Base-by-base conservation (phyloP, 108 stramenopile genomes). In the Discostella stelligeroides region DNA sequence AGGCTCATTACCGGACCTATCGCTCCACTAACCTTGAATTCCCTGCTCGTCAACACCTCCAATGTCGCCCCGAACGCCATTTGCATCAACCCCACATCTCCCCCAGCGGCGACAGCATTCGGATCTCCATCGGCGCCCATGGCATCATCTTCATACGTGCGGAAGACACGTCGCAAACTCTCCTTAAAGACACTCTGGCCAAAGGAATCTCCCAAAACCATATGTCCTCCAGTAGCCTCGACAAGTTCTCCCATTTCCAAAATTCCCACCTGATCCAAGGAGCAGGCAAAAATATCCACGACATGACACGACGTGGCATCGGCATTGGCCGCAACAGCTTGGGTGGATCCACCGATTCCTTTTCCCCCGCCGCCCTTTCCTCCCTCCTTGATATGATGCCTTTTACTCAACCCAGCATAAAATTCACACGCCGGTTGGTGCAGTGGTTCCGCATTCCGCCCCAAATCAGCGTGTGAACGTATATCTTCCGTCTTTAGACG, bases 241-340 rank as follows among this genome's bases (percentile, higher is more conserved):
- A 98, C 92, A 29, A 96, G 80, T 23, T 85, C 81, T 57, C 83
- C 80, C 97, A 99, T 98, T 85, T 99, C 99, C 60, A 98, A 75
- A 76, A 98, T 81, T 28, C 99, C 99, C 10, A 99, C 95, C 84
- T 98, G 97, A 86, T 99, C 97, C 74, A 98, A 72, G 18, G 90
- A 90, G 84, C 99, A 99, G 4, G 97, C 99, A 79, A 99, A 99
- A 45, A 98, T 70, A 79, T 98, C 99, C n/a, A 99, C 97, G 1
- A 95, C 96, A 76, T 97, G 96, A 58, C 56, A 76, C 62, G 83
- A 88, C n/a, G 71, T 41, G 3, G 88, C 81, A 17, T 70, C 39
- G 17, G 87, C 53, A 48, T 70, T 80, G 38, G 85, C 69, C 5
- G 82, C n/a, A n/a, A n/a, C 59, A 24, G 70, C 80, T 37, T 45